Percentiles rank a stretch among this genome's conserved stretches.
These are phyloP conservation scores for Corchorus olitorius DNA, from an alignment of 345 rosid genomes.

Conservation along the genomic window DNA sequence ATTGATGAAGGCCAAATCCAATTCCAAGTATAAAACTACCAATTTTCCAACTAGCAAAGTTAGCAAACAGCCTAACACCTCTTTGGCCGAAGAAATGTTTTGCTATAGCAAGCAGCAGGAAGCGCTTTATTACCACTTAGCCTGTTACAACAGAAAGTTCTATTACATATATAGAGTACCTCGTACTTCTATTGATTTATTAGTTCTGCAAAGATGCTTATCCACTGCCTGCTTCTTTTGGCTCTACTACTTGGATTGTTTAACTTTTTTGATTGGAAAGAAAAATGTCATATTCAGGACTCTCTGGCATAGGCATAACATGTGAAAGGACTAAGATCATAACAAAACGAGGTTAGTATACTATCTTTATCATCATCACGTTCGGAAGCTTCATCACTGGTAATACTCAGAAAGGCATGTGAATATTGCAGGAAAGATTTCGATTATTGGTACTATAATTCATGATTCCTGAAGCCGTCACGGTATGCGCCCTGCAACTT, in stretches of 20 bases:
- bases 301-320: background rate
- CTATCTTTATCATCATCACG: conserved; percentile 17
- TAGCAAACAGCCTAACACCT: too few species aligned
- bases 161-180: background rate
- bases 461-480: background rate
- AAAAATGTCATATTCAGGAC: conserved; percentile 8
- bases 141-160: background rate
- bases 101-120: too few species aligned
- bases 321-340: conserved; percentile 8
- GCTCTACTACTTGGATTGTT: background rate
- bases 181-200: background rate
- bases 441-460: background rate
- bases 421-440: background rate
- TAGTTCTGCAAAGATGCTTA: background rate
- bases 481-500: background rate
- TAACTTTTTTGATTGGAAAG: conserved; percentile 1
- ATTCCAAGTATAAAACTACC: too few species aligned
- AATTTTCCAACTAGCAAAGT: too few species aligned
- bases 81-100: too few species aligned
- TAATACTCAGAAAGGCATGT: background rate
- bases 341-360: conserved; percentile 20
- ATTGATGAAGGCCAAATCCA: background rate
- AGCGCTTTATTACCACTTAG: too few species aligned
- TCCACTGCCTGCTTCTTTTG: background rate
- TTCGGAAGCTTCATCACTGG: background rate